These are phyloP conservation scores for Arabidopsis thaliana DNA, from an alignment of 345 rosid genomes.

Conservation along the genomic window DNA sequence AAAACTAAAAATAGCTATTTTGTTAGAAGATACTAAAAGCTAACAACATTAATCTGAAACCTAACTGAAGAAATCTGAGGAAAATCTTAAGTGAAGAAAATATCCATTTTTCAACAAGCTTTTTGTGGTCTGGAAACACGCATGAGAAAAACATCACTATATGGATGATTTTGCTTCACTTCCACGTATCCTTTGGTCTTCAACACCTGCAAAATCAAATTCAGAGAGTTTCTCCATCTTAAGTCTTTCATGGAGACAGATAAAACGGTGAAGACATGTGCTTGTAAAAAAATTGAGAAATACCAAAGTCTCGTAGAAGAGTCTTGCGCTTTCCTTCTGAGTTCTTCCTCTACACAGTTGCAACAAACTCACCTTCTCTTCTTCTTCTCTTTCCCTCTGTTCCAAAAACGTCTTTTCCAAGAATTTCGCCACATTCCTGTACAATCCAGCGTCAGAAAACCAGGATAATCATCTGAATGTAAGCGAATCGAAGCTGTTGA, in stretches of 20 bases:
- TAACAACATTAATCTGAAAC: constrained; percentile 9
- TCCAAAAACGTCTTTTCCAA: constrained; percentile 53
- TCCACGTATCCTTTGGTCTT: constrained; percentile 60
- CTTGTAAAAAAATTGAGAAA: constrained; percentile 1
- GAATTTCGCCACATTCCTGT: constrained; percentile 61
- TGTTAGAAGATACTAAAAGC: constrained; percentile 19
- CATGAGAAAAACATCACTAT: constrained; percentile 59
- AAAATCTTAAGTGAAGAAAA: constrained; percentile 6
- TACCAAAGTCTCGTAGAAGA: constrained; percentile 95
- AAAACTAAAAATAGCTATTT: neutral
- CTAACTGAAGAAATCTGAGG: constrained; percentile 4
- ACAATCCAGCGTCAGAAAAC: constrained; percentile 50
- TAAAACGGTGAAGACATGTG: neutral
- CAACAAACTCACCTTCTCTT: constrained; percentile 59
- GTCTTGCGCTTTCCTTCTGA: constrained; percentile 61
- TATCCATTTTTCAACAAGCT: constrained; percentile 31
- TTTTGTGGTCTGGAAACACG: constrained; percentile 27
- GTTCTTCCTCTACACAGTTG: constrained; percentile 61
- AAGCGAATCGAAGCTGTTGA: neutral
- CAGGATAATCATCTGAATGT: constrained; percentile 11
- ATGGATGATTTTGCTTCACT: constrained; percentile 66
- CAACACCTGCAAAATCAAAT: constrained; percentile 60
- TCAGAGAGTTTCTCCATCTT: neutral
- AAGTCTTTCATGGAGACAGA: neutral
- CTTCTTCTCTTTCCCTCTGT: constrained; percentile 49